phyloP scores from a whole-genome alignment of 164 flowering plant genomes.

The Liquidambar formosana region DNA sequence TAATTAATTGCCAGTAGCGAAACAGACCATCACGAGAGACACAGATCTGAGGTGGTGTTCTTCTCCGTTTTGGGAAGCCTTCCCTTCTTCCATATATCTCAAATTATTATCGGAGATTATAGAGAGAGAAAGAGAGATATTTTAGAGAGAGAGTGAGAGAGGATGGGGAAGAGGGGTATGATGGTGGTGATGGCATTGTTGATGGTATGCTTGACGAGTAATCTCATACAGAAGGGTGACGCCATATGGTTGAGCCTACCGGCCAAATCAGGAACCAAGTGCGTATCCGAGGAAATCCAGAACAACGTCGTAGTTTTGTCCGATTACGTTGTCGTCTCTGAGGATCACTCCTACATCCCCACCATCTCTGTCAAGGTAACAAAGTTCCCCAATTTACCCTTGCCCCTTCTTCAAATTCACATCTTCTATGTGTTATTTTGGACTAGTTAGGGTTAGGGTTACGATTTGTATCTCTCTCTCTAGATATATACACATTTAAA shows the following conservation, averaged over 20 bases:
- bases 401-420: neutral
- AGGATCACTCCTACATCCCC: conserved; percentile 39
- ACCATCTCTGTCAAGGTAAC: conserved; percentile 53
- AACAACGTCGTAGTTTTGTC: conserved; percentile 71
- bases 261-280: conserved; percentile 53
- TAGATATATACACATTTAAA: neutral
- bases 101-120: neutral
- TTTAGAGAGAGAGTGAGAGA: neutral
- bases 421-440: neutral
- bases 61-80: too few species aligned
- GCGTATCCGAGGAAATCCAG: conserved; percentile 71
- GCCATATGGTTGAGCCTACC: conserved; percentile 57
- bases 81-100: too few species aligned
- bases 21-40: too few species aligned
- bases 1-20: too few species aligned
- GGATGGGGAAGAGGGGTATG: conserved; percentile 1
- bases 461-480: neutral
- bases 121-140: neutral
- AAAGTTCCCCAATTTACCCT: neutral
- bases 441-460: neutral
- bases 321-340: conserved; percentile 57
- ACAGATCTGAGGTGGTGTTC: too few species aligned
- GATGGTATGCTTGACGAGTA: conserved; percentile 5
- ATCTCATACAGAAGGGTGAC: conserved; percentile 12
- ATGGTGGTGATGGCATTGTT: conserved; percentile 6